Evolutionary conservation across 139 green algal species (phyloP).

Genomic region (Mesostigma viride): DNA sequence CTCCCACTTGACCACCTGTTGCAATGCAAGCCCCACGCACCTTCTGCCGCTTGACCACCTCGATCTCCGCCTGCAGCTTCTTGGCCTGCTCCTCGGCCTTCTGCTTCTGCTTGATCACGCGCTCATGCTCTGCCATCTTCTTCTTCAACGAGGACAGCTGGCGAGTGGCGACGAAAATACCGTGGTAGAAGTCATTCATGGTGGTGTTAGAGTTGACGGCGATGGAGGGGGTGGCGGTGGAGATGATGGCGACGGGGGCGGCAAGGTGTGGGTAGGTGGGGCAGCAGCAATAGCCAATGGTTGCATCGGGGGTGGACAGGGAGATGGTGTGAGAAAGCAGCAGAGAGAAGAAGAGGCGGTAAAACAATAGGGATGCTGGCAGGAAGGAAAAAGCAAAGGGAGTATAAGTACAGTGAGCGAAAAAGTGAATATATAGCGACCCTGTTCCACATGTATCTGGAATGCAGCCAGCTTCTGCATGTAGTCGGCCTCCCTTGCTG

Average conservation of each 20-base stretch:
- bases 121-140: slow-evolving; percentile 40
- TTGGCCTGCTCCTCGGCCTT: slow-evolving; percentile 31
- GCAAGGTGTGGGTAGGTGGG: background rate
- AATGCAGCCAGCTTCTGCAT: no score
- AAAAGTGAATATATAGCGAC: no score
- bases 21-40: slow-evolving; percentile 25
- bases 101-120: slow-evolving; percentile 41
- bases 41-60: slow-evolving; percentile 65
- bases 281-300: background rate
- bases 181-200: background rate
- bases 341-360: no score
- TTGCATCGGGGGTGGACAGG: background rate
- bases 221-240: no score
- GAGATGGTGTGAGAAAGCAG: background rate
- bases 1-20: slow-evolving; percentile 8
- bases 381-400: no score
- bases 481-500: no score
- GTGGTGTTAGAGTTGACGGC: background rate
- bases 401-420: no score
- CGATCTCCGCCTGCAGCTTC: slow-evolving; percentile 62
- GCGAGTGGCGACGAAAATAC: background rate
- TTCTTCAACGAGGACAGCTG: slow-evolving; percentile 46
- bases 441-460: no score
- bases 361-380: no score
- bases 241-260: background rate